phyloP scores from a whole-genome alignment of 768 basidiomycete genomes.

The Suillus sp. region DNA sequence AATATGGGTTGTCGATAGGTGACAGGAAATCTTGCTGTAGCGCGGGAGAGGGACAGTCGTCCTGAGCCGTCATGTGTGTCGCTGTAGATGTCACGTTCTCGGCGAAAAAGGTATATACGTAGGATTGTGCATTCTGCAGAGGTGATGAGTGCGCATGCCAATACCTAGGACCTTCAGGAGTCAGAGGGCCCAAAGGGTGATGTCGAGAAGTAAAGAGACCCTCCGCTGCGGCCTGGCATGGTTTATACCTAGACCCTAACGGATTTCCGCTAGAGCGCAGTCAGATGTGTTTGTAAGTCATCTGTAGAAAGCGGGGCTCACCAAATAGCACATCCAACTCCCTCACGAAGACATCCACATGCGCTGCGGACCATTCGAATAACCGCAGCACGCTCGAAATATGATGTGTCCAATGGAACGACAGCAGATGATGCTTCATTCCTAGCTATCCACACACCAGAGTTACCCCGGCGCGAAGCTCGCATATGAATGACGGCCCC shows the following conservation, averaged over 20 bases:
- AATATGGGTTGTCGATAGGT: constrained; percentile 28
- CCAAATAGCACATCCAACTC: constrained; percentile 67
- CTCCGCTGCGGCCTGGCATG: constrained; percentile 58
- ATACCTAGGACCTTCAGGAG: constrained; percentile 45
- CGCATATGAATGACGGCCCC: constrained; percentile 60
- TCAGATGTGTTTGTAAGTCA: constrained; percentile 18
- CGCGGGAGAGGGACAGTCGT: constrained; percentile 23
- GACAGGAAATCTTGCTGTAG: constrained; percentile 25
- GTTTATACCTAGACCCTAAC: constrained; percentile 62
- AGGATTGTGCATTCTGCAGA: constrained; percentile 22
- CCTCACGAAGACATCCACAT: constrained; percentile 70
- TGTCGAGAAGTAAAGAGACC: constrained; percentile 37
- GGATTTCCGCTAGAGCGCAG: constrained; percentile 56
- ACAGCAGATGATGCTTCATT: constrained; percentile 53
- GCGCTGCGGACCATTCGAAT: constrained; percentile 54
- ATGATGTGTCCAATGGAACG: constrained; percentile 55
- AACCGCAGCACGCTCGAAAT: constrained; percentile 54
- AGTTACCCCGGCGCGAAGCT: constrained; percentile 53
- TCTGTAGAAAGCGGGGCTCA: constrained; percentile 25
- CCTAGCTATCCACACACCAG: constrained; percentile 61
- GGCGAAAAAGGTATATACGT: constrained; percentile 52
- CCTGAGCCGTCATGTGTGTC: neutral
- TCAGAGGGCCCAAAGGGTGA: constrained; percentile 26
- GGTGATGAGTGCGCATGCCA: constrained; percentile 35
- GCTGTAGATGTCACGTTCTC: constrained; percentile 40